phyloP scores from a whole-genome alignment of 2,329 filamentous ascomycete genomes.

The Neoscytalidium dimidiatum region DNA sequence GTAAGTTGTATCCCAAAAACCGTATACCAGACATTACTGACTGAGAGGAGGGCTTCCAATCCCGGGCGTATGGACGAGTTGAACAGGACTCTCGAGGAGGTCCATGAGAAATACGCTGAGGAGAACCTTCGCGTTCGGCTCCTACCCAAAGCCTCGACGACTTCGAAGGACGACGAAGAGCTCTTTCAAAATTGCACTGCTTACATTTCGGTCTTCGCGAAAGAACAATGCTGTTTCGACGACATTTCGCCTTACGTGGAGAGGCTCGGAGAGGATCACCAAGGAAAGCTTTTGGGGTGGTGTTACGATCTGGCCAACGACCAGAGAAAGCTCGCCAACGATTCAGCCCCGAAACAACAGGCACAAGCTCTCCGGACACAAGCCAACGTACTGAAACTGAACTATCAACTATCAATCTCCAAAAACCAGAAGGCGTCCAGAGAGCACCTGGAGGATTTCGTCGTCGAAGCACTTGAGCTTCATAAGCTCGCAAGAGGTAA shows the following conservation, averaged over 20 bases:
- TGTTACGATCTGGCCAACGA: neutral
- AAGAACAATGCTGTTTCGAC: constrained; percentile 15
- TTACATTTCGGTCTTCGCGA: constrained; percentile 3
- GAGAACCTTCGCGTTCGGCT: constrained; percentile 11
- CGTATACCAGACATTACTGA: neutral
- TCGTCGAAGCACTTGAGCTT: neutral
- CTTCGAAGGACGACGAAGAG: neutral
- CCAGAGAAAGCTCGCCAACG: neutral
- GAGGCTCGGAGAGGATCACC: neutral
- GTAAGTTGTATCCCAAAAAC: neutral
- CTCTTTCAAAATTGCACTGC: neutral
- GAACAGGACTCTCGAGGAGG: neutral
- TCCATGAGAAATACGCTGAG: constrained; percentile 3
- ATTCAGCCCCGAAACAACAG: neutral
- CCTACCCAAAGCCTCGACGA: neutral
- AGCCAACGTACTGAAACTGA: constrained; percentile 9
- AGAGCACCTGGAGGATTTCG: constrained; percentile 6
- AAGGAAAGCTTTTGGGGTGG: constrained; percentile 8
- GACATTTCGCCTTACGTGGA: constrained; percentile 15
- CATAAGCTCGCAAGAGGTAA: neutral
- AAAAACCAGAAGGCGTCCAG: neutral
- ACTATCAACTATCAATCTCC: constrained; percentile 14
- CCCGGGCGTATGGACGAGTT: neutral
- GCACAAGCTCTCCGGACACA: constrained; percentile 5
- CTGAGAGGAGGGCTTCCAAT: neutral